Evolutionary conservation across 2,329 filamentous ascomycete species (phyloP).

Genomic region (Fusarium haematococcum): DNA sequence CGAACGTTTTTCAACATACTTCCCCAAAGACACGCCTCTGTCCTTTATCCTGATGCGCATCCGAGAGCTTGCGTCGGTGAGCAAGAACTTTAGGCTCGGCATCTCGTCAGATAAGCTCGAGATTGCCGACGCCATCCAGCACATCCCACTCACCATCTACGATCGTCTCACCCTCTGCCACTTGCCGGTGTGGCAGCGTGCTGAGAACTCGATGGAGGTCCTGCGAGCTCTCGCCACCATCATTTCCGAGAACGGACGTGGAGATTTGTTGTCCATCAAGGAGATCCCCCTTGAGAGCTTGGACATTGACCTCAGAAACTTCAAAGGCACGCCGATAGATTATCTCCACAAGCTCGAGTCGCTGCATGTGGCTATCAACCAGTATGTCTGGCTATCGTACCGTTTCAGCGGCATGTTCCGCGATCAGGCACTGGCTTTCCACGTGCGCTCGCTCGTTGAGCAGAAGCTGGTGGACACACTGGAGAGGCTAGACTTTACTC

Average conservation of each 20-base stretch:
- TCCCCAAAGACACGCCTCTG: slow-evolving; percentile 83
- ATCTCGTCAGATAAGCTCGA: slow-evolving; percentile 69
- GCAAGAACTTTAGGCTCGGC: slow-evolving; percentile 75
- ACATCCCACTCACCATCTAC: slow-evolving; percentile 73
- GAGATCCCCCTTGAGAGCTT: slow-evolving; percentile 80
- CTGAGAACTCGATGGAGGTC: slow-evolving; percentile 59
- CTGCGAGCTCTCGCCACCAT: slow-evolving; percentile 75
- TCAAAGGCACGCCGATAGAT: slow-evolving; percentile 53
- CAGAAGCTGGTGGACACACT: slow-evolving; percentile 69
- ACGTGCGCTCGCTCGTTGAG: slow-evolving; percentile 84
- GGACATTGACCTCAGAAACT: slow-evolving; percentile 67
- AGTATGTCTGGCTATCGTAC: slow-evolving; percentile 95
- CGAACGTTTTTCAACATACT: slow-evolving; percentile 83
- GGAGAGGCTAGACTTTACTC: slow-evolving; percentile 63
- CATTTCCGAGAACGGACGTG: slow-evolving; percentile 75
- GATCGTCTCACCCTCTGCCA: slow-evolving; percentile 83
- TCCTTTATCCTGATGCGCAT: slow-evolving; percentile 84
- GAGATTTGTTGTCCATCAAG: slow-evolving; percentile 77
- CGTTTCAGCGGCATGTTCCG: slow-evolving; percentile 85
- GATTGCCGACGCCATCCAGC: slow-evolving; percentile 81
- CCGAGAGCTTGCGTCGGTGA: slow-evolving; percentile 73
- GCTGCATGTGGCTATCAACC: slow-evolving; percentile 83
- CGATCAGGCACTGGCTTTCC: slow-evolving; percentile 79
- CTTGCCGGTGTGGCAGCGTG: slow-evolving; percentile 73
- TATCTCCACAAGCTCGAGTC: slow-evolving; percentile 79